These are phyloP conservation scores for Teratosphaeria nubilosa DNA, from an alignment of 2,329 filamentous ascomycete genomes.

Conservation along the genomic window DNA sequence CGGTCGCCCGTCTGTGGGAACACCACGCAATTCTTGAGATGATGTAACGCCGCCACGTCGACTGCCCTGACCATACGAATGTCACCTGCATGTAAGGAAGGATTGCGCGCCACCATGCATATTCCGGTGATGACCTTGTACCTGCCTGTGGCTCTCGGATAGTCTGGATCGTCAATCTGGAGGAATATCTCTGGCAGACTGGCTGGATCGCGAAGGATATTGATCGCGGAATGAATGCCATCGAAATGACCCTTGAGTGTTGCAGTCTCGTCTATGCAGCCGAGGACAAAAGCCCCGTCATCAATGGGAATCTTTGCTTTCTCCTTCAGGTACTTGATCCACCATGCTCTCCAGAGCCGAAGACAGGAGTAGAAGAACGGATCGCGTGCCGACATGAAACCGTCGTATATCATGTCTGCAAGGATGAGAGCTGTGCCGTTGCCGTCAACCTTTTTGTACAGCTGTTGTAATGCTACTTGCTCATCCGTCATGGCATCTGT, in stretches of 20 bases:
- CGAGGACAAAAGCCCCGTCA: constrained; percentile 76
- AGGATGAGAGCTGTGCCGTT: constrained; percentile 70
- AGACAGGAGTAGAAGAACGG: constrained; percentile 75
- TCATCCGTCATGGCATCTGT: constrained; percentile 60
- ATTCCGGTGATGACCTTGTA: constrained; percentile 62
- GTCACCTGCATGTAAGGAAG: constrained; percentile 87
- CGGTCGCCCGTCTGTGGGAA: constrained; percentile 75
- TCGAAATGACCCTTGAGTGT: constrained; percentile 60
- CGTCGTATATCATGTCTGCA: constrained; percentile 65
- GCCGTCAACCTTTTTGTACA: constrained; percentile 70
- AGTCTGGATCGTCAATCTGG: constrained; percentile 53
- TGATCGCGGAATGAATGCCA: neutral
- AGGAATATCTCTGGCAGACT: constrained; percentile 77
- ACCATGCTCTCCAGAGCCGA: constrained; percentile 79
- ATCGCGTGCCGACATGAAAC: constrained; percentile 65
- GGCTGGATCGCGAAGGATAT: constrained; percentile 21
- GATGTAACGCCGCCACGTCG: constrained; percentile 58
- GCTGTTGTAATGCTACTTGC: constrained; percentile 52
- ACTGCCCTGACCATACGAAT: constrained; percentile 80
- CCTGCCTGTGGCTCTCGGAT: constrained; percentile 30
- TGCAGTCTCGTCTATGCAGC: constrained; percentile 76
- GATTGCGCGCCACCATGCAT: constrained; percentile 82
- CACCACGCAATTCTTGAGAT: constrained; percentile 77
- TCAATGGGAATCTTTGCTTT: constrained; percentile 79
- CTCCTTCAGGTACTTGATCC: constrained; percentile 80